A percentile compares a stretch with the other conserved stretches of the same genome.
Conservation (phyloP, 306 rosid species). For the Pyrus betulifolia region DNA sequence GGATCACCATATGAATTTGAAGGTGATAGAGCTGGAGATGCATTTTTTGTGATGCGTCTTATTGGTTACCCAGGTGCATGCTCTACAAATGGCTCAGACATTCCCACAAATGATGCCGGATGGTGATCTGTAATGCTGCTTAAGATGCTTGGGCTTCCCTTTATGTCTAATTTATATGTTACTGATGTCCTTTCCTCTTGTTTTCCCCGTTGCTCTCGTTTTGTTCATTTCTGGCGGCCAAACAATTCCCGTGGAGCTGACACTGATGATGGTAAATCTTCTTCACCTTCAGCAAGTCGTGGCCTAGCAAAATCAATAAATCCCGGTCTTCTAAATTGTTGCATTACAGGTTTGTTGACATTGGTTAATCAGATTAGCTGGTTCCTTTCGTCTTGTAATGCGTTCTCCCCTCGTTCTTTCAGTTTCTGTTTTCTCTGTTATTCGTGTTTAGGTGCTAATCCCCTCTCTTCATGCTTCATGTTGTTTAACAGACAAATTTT, state of each 20-base stretch:
- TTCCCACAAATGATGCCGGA: slow-evolving; percentile 52
- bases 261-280: slow-evolving; percentile 70
- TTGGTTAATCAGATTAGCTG: slow-evolving; percentile 48
- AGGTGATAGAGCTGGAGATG: slow-evolving; percentile 83
- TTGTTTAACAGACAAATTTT: slow-evolving; percentile 65
- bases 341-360: slow-evolving; percentile 70
- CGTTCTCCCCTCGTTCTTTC: not conserved
- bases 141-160: not conserved
- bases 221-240: not conserved
- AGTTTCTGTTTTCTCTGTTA: not conserved
- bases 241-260: slow-evolving; percentile 75
- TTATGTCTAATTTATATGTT: not conserved
- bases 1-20: slow-evolving; percentile 87
- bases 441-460: not conserved
- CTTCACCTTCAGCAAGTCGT: slow-evolving; percentile 7
- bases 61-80: slow-evolving; percentile 67
- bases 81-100: slow-evolving; percentile 26
- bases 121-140: slow-evolving; percentile 43
- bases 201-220: not conserved
- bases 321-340: slow-evolving; percentile 10
- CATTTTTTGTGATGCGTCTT: slow-evolving; percentile 85
- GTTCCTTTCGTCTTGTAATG: not conserved
- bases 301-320: slow-evolving; percentile 1
- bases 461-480: not conserved
- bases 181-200: slow-evolving; percentile 24